Base-by-base conservation (phyloP, 1,139 yeast genomes). In the Protomyces gravidus region DNA sequence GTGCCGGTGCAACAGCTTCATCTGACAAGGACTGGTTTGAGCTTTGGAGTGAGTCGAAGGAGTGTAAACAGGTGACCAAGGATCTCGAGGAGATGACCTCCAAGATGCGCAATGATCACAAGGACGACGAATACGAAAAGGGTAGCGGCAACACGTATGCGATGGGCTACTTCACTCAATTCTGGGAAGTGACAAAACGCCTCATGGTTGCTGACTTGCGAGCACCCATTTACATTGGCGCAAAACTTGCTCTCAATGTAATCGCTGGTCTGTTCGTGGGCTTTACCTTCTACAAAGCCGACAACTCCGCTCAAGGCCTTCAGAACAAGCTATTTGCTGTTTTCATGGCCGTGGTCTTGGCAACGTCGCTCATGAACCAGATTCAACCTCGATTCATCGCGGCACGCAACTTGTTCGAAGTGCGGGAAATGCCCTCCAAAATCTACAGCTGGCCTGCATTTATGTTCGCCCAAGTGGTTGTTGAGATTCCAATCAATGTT, bases 1-100 rank as follows among this genome's bases (percentile, higher is more conserved):
- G 89, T 61, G 89, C 89, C 40, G 90, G 89, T 36, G 89, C 89
- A 3, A 89, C 88, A 26, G 79, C 86, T 30, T 78, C 76, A 61
- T 85, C 89, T 26, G 77, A 75, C 52, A 80, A 80, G 65, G 85
- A 85, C 68, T 85, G 82, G 70, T 76, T 78, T 63, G 81, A 83
- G 63, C 83, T 82, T 23, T 85, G 90, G 90, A 72, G 73, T 64
- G 75, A 76, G 53, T 82, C 87, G 7, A 70, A 73, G 0, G 86
- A 85, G 69, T 76, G 77, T 67, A 67, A 68, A 48, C 78, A 71
- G 0, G 72, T 65, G 68, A 76, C 71, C 57, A 58, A 60, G 6
- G 53, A 65, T 15, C 68, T 70, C 13, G 63, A 63, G 17, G 33
- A 51, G 59, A 48, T 50, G 63, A 51, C 48, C 7, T 15, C 50